Percentiles rank a stretch among this genome's conserved stretches.
phyloP scores from a whole-genome alignment of 2,329 filamentous ascomycete species.

The Fusarium coffeatum region DNA sequence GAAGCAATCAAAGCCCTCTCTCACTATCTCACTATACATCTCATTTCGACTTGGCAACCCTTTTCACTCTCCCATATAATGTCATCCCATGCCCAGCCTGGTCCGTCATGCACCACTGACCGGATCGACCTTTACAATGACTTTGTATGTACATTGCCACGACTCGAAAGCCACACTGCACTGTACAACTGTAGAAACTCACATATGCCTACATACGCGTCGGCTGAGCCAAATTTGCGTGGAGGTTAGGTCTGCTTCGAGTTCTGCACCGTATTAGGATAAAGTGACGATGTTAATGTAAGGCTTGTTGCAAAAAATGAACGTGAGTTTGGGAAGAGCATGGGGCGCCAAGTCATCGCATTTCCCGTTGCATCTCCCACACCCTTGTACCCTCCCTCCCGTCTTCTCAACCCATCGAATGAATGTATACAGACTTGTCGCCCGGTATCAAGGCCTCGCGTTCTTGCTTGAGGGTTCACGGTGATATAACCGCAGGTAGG shows the following conservation, averaged over 20 bases:
- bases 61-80: conserved; percentile 9
- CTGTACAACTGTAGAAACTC: background rate
- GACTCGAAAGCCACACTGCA: conserved; percentile 3
- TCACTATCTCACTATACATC: background rate
- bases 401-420: conserved; percentile 34
- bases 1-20: conserved; percentile 8
- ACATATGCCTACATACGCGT: background rate
- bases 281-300: background rate
- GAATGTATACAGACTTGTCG: conserved; percentile 25
- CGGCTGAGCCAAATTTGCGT: background rate
- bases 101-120: conserved; percentile 24
- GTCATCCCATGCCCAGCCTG: conserved; percentile 13
- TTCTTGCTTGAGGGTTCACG: conserved; percentile 15
- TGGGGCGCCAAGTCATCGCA: conserved; percentile 47
- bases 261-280: background rate
- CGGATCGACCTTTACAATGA: conserved; percentile 25
- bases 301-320: conserved; percentile 22
- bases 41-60: conserved; percentile 18
- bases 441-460: conserved; percentile 14
- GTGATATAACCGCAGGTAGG: conserved; percentile 6
- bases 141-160: conserved; percentile 11
- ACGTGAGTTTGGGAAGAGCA: conserved; percentile 24
- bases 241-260: background rate
- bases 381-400: conserved; percentile 43
- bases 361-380: conserved; percentile 45